Base-by-base conservation (phyloP, 106 monocot species). In the Dioscorea dumetorum region DNA sequence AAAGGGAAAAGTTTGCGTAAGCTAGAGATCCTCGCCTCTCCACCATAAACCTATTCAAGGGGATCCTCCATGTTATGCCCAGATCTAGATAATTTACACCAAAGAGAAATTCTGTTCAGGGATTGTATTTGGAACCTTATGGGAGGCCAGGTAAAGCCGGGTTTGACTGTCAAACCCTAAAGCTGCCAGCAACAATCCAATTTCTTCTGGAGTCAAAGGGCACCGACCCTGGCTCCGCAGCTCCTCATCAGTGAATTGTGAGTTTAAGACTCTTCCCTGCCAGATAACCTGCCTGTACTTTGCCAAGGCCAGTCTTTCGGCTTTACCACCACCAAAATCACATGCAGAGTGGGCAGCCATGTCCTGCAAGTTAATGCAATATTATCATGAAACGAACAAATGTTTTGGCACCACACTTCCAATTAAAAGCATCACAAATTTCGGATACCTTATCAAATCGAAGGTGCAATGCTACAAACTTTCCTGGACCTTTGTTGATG, bases 281-380 rank as follows among this genome's bases (percentile, higher is more conserved):
- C 95, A 95, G 62, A 95, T 83, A n/a, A 81, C 85, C 67, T 95
- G 91, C 76, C 95, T 84, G 73, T 95, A 91, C 68, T 88, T 95
- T 11, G 91, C 91, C 64, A 95, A 71, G 41, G 95, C 84, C 24
- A 95, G 61, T 72, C 79, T 88, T 70, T 95, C 95, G 57, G 82
- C 86, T 88, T 85, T 95, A 2, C 95, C 95, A 60, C 95, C 95
- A 63, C 91, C 91, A 80, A 95, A 95, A 76, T 95, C 95, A 58
- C 95, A 91, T 4, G 88, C 95, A n/a, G 91, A 95, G 76, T 95
- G 95, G 20, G 95, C 95, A 66, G 95, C 95, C 94, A 95, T 95
- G 67, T 95, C 95, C 95, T 95, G 75, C 66, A 76, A 34, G 54
- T 24, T 41, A 1, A 41, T 41, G 41, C 41, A 41, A 28, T 41